Evolutionary conservation across 345 rosid species (phyloP).

Genomic region (Aquilaria sinensis): DNA sequence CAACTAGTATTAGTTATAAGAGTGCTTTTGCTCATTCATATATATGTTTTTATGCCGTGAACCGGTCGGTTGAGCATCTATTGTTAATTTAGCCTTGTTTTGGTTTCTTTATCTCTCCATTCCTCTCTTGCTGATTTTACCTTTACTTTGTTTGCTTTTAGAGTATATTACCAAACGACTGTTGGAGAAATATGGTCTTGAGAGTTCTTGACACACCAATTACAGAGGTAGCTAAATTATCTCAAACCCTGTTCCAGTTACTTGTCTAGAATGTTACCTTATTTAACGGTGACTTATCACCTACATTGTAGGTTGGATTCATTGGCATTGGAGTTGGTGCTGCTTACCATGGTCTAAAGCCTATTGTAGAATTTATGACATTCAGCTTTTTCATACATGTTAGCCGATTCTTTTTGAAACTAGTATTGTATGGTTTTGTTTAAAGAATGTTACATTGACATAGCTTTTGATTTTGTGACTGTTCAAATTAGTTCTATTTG

Average conservation of each 20-base stretch:
- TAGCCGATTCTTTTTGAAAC: slow-evolving; percentile 3
- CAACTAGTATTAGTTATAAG: not conserved
- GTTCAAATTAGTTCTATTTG: not conserved
- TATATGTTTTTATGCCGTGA: not conserved
- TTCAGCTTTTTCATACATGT: slow-evolving; percentile 76
- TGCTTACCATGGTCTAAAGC: slow-evolving; percentile 63
- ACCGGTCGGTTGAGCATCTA: not conserved
- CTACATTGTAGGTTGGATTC: slow-evolving; percentile 49
- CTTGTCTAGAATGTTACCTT: not conserved
- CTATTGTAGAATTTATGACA: slow-evolving; percentile 67
- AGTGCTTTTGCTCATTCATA: not conserved
- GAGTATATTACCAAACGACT: slow-evolving; percentile 45
- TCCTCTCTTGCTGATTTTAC: not conserved
- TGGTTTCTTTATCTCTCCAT: not conserved
- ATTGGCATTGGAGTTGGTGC: slow-evolving; percentile 76
- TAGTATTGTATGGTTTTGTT: not conserved
- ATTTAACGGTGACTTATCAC: not conserved
- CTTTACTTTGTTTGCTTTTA: slow-evolving; percentile 3
- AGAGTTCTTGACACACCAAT: slow-evolving; percentile 70
- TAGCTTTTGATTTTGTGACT: not conserved
- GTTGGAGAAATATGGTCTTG: slow-evolving; percentile 59
- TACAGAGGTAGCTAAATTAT: slow-evolving; percentile 39
- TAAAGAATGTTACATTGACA: not conserved
- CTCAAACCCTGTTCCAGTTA: not conserved
- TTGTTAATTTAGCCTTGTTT: no score